phyloP scores from a whole-genome alignment of 2,329 filamentous ascomycete genomes.

The Ploettnerulaceae sp. region DNA sequence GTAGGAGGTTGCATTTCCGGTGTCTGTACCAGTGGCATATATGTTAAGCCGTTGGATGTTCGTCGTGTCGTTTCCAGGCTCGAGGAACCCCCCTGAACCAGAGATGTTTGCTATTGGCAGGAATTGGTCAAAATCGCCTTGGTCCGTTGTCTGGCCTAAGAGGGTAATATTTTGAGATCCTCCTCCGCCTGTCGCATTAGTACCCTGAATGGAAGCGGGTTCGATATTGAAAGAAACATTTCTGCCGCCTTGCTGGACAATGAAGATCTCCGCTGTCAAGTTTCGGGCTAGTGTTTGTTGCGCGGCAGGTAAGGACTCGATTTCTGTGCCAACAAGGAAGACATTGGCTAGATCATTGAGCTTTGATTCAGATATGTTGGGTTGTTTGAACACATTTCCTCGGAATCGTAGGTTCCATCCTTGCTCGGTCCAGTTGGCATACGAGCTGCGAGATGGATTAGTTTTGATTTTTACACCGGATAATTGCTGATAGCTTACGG shows the following conservation, averaged over 20 bases:
- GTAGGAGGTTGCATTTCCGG: conserved; percentile 72
- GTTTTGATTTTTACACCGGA: neutral
- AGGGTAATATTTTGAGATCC: conserved; percentile 59
- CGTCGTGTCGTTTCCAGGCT: conserved; percentile 59
- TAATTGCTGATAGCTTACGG: conserved; percentile 40
- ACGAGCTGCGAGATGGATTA: conserved; percentile 39
- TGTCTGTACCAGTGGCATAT: conserved; percentile 57
- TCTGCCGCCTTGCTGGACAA: conserved; percentile 65
- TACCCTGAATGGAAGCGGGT: conserved; percentile 52
- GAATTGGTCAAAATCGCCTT: conserved; percentile 73
- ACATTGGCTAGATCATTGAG: conserved; percentile 65
- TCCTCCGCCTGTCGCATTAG: conserved; percentile 44
- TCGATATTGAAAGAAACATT: conserved; percentile 61
- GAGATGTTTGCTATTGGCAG: conserved; percentile 56
- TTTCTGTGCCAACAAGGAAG: conserved; percentile 62
- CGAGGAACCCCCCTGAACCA: conserved; percentile 46
- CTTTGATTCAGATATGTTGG: conserved; percentile 58
- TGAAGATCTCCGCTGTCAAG: conserved; percentile 65
- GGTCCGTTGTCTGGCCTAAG: conserved; percentile 58
- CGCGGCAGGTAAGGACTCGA: conserved; percentile 52
- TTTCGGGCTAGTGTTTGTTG: conserved; percentile 67
- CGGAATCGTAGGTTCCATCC: conserved; percentile 74
- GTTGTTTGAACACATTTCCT: conserved; percentile 78
- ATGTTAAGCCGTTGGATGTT: conserved; percentile 64
- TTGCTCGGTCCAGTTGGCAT: conserved; percentile 73